Evolutionary conservation across 441 rosid species (phyloP), one percentile per base, ranked within the genome.

Genomic region (Mallotus repandus): DNA sequence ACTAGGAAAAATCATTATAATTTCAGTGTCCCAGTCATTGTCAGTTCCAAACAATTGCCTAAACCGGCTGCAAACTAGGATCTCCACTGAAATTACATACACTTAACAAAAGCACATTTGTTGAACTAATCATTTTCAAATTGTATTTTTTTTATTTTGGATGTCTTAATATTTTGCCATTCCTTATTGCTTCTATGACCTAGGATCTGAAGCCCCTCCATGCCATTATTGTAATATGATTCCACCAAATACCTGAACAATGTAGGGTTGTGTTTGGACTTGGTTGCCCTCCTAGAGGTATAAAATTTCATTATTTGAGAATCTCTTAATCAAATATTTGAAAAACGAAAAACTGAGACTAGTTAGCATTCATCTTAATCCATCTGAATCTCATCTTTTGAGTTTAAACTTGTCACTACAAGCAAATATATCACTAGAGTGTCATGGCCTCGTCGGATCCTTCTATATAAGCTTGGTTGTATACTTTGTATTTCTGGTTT

Each of bases 61-160:
- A 29, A 35, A 71, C 52, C 73, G 66, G 72, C 63, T 9, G 57
- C 62, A 74, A 52, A 15, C 0, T 76, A 50, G 76, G 71, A 66
- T 66, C 74, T 69, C 64, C 18, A 4, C 76, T 16, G 66, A 69
- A 63, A 60, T 13, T 25, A 25, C n/a, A 15, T 41, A 15, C 46
- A 52, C 21, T 54, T 12, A 11, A 13, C 5, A 73, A 64, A 29
- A 22, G 8, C n/a, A 21, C 19, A 22, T 7, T 55, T 63, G 19
- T 64, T 29, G 54, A 16, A 29, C 29, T 25, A 46, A 65, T 73
- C 58, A 7, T 29, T 66, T 25, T n/a, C 38, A 7, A 22, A 65
- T 25, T 57, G 32, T 38, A 13, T 4, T 8, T 45, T 49, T 70
- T 69, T 29, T 25, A 0, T n/a, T n/a, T n/a, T n/a, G 11, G 65